phyloP scores from a whole-genome alignment of 2,329 filamentous ascomycete species.

The Calonectria pauciramosa region DNA sequence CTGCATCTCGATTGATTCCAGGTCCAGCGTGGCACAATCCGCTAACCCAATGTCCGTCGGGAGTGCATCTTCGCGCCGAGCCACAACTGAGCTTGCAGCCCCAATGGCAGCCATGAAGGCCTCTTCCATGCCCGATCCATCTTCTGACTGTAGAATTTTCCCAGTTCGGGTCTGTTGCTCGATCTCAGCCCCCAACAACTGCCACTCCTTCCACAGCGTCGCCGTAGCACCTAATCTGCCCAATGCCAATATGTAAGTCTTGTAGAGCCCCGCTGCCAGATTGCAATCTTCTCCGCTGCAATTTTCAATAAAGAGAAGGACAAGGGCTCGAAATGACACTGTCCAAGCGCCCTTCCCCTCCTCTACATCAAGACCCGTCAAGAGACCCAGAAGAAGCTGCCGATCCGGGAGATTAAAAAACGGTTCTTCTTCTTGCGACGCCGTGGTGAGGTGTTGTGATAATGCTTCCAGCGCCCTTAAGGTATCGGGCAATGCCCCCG shows the following conservation, averaged over 20 bases:
- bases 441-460: constrained; percentile 22
- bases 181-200: constrained; percentile 24
- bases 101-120: constrained; percentile 35
- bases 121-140: constrained; percentile 17
- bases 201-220: constrained; percentile 51
- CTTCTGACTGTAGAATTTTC: neutral
- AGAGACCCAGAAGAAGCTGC: constrained; percentile 44
- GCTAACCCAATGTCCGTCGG: constrained; percentile 33
- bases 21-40: constrained; percentile 37
- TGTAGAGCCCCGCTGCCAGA: constrained; percentile 36
- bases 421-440: neutral
- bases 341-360: constrained; percentile 35
- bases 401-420: constrained; percentile 33
- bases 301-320: constrained; percentile 25
- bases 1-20: constrained; percentile 33
- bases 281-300: neutral
- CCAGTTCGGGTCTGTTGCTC: constrained; percentile 2
- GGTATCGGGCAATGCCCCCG: constrained; percentile 38
- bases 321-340: constrained; percentile 45
- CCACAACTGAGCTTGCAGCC: constrained; percentile 36
- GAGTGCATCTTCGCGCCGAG: constrained; percentile 27
- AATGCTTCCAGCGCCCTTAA: constrained; percentile 38
- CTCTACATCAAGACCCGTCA: constrained; percentile 47
- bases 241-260: constrained; percentile 46
- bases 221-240: constrained; percentile 49